Evolutionary conservation across 176 grass and related monocot genomes (phyloP).

Genomic region (Bromus sterilis): DNA sequence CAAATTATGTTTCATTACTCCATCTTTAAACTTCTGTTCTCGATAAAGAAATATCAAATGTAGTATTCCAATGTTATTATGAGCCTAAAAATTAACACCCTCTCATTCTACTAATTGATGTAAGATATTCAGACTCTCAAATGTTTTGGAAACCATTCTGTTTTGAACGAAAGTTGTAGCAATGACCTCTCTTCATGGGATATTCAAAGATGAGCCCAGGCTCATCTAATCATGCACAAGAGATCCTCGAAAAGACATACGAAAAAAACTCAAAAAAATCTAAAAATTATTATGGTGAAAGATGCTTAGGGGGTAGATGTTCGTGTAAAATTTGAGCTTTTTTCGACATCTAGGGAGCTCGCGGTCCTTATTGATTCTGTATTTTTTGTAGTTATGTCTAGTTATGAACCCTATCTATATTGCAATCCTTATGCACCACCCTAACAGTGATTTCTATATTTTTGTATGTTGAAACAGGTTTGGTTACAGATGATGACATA

Average conservation of each 20-base stretch:
- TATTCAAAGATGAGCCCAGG: too few species aligned
- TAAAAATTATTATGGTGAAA: too few species aligned
- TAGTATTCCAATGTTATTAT: not conserved
- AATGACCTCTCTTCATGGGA: not conserved
- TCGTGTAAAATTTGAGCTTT: too few species aligned
- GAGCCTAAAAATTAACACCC: not conserved
- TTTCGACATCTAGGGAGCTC: too few species aligned
- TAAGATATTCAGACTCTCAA: not conserved
- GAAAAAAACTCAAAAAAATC: too few species aligned
- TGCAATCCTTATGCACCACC: not conserved
- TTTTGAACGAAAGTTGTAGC: not conserved
- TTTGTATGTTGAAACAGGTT: slow-evolving; percentile 44
- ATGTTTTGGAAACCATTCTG: not conserved
- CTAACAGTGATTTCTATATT: not conserved
- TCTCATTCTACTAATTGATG: not conserved
- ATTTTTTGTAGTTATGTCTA: not conserved
- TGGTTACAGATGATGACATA: slow-evolving; percentile 81
- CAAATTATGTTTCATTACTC: not conserved
- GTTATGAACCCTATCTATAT: not conserved
- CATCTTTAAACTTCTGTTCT: not conserved
- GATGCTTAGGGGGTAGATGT: too few species aligned
- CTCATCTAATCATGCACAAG: too few species aligned
- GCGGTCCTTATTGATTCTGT: not conserved
- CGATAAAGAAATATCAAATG: not conserved
- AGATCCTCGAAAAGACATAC: too few species aligned